A percentile compares a stretch with the other conserved stretches of the same genome.
Conservation (phyloP, 2,329 filamentous ascomycete genomes). For the Botrytis paeoniae region DNA sequence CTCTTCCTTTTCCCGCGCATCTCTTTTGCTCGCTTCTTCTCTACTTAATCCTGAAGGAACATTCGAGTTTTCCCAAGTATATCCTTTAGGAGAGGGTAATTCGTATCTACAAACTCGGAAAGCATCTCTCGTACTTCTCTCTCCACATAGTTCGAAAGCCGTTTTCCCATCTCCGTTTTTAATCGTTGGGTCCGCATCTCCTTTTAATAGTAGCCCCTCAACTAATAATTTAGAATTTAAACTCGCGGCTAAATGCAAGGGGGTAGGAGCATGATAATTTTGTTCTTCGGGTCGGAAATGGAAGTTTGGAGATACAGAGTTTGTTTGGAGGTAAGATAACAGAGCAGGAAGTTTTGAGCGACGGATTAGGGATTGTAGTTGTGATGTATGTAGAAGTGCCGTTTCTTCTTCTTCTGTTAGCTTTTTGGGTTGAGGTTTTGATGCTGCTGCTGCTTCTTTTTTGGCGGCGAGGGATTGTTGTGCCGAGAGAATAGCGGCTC, state of each 20-base stretch:
- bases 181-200: constrained; percentile 68
- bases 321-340: constrained; percentile 77
- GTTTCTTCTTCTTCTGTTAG: constrained; percentile 80
- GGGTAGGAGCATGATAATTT: constrained; percentile 74
- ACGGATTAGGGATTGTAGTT: constrained; percentile 82
- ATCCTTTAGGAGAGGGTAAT: constrained; percentile 41
- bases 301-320: constrained; percentile 69
- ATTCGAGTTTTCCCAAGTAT: constrained; percentile 67
- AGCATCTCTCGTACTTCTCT: constrained; percentile 80
- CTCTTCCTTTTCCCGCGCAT: constrained; percentile 67
- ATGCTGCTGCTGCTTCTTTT: constrained; percentile 45
- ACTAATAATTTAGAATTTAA: constrained; percentile 78
- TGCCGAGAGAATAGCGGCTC: constrained; percentile 46
- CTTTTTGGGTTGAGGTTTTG: constrained; percentile 52
- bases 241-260: constrained; percentile 81
- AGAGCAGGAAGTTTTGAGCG: constrained; percentile 87
- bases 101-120: constrained; percentile 85
- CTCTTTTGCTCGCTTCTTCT: constrained; percentile 66
- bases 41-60: constrained; percentile 71
- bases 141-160: constrained; percentile 81
- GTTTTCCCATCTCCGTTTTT: constrained; percentile 75
- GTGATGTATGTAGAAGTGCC: constrained; percentile 77
- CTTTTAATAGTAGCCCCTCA: constrained; percentile 70
- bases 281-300: constrained; percentile 67
- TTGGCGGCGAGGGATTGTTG: constrained; percentile 42